A percentile compares a stretch with the other conserved stretches of the same genome.
Conservation (phyloP, 352 stramenopile genomes). For the Phytophthora tubulina region DNA sequence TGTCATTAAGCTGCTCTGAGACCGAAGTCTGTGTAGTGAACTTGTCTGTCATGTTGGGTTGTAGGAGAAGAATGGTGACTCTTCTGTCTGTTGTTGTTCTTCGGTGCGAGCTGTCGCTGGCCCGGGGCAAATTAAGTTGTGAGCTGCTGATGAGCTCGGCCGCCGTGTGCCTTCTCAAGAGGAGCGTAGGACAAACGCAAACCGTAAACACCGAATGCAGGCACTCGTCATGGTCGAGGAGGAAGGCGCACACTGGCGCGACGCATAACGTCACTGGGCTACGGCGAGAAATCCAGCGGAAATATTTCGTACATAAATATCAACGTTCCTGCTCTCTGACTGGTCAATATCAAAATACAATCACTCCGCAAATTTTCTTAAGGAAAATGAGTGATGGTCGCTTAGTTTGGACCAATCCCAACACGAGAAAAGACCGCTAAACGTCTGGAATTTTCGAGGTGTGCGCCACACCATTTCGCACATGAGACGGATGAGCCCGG, state of each 20-base stretch:
- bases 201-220: conserved; percentile 34
- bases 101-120: conserved; percentile 37
- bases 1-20: conserved; percentile 10
- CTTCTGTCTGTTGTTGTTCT: conserved; percentile 7
- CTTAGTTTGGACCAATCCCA: conserved; percentile 13
- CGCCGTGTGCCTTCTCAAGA: conserved; percentile 22
- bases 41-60: conserved; percentile 32
- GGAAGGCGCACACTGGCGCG: conserved; percentile 13
- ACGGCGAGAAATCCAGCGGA: conserved; percentile 36
- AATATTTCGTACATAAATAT: conserved; percentile 36
- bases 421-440: conserved; percentile 2
- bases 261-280: conserved; percentile 23
- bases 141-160: conserved; percentile 18
- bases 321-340: conserved; percentile 8
- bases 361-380: conserved; percentile 3
- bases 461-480: conserved; percentile 26
- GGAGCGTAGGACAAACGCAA: conserved; percentile 37
- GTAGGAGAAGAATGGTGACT: conserved; percentile 3
- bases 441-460: conserved; percentile 21
- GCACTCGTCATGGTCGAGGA: conserved; percentile 17
- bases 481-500: conserved; percentile 31
- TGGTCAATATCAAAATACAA: conserved; percentile 14
- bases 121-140: conserved; percentile 43
- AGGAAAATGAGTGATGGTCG: conserved; percentile 15
- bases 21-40: conserved; percentile 19